Evolutionary conservation across 1,284 basidiomycete genomes (phyloP), one percentile per base, ranked within the genome.

Genomic region (Xerocomus minutiporus): DNA sequence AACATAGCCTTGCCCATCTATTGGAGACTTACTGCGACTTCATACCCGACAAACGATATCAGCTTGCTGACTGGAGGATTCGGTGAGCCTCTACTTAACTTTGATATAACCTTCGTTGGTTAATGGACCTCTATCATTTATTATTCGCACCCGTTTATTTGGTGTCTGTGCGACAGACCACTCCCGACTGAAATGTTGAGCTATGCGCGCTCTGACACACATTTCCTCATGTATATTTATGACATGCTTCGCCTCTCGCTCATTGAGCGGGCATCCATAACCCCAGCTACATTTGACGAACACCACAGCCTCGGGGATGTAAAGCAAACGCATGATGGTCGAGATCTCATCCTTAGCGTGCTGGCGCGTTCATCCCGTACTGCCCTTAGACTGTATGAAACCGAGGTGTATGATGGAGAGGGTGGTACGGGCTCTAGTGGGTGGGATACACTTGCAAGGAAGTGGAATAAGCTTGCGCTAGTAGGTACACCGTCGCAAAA

Each of bases 31-130:
- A 93, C 65, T 94, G 91, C 65, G 83, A 91, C 62, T 95, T 95
- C 64, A 80, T 81, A n/a, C 83, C 96, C 0, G 96, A 99, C 74
- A 99, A 99, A 72, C 82, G 91, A 20, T 98, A 95, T 67, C 96
- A 98, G 67, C 76, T 94, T 15, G 96, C 96, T 9, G 96, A 99
- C 70, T 99, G 96, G 96, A 84, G 96, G 26, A 92, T 97, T 61
- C 81, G 90, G 86, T 86, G 53, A 25, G 77, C 61, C 12, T 45
- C 47, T 8, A 7, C n/a, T 48, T 50, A 28, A 1, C 43, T 52
- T 42, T 39, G 15, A 26, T 44, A 25, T 35, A 29, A 6, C 7
- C 7, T 9, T 39, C 29, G 29, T 41, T 41, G 7, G 9, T 43
- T 64, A 31, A 53, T 17, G 29, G 13, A 12, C 26, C 31, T 25